Evolutionary conservation across 495 filamentous ascomycete species (phyloP).

Genomic region (Neurospora discreta): DNA sequence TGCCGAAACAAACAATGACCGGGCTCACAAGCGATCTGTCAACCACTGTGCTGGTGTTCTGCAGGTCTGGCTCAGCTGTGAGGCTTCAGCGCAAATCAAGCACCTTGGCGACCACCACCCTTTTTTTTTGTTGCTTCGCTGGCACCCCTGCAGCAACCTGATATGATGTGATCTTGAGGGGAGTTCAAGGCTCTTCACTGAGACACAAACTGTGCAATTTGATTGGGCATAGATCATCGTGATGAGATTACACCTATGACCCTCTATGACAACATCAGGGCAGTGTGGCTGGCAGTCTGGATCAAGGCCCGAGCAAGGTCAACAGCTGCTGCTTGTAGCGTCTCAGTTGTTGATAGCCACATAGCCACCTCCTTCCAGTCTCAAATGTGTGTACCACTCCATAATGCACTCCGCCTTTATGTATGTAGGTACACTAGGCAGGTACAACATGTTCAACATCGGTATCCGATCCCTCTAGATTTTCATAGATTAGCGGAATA

Average conservation of each 20-base stretch:
- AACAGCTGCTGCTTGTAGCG: neutral
- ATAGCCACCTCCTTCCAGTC: neutral
- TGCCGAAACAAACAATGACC: neutral
- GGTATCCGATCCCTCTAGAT: neutral
- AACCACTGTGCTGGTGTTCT: neutral
- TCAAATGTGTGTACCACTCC: neutral
- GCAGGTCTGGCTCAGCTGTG: neutral
- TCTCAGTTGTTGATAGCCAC: neutral
- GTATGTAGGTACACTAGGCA: neutral
- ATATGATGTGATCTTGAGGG: neutral
- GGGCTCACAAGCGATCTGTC: neutral
- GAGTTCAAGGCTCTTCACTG: neutral
- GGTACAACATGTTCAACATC: neutral
- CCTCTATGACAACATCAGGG: neutral
- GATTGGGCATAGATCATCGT: neutral
- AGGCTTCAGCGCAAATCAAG: neutral
- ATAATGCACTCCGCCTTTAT: neutral
- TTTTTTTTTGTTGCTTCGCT: neutral
- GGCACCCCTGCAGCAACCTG: neutral
- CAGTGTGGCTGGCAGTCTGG: neutral
- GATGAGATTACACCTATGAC: neutral
- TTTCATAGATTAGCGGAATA: neutral
- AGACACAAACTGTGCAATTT: neutral
- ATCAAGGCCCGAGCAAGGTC: neutral
- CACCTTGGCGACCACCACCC: neutral